Evolutionary conservation across 495 filamentous ascomycete genomes (phyloP), one percentile per base, ranked within the genome.

Genomic region (Acidiella bohemica): DNA sequence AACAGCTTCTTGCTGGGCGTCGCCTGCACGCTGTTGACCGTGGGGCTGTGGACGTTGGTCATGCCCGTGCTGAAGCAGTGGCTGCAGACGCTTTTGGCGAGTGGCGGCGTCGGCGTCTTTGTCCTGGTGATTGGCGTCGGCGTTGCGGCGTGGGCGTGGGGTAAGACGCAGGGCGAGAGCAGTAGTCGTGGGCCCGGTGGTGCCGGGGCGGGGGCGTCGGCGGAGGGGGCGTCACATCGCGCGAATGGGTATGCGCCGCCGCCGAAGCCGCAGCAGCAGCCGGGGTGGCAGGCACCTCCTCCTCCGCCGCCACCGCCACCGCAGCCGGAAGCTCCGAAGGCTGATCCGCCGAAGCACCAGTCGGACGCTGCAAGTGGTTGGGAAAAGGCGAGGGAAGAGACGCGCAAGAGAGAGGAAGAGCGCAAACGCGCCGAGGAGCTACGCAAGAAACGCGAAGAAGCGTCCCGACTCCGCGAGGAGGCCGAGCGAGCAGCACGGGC

Each of bases 1-100:
- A 95, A 95, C 61, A 92, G 84, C 59, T 97, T 95, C 60, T 65
- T 83, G 22, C 84, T 84, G 5, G 90, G 90, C 13, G 80, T 83
- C 31, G 76, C 72, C 24, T 75, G 70, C 44, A 84, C 84, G 2
- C 55, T 95, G 8, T 52, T 79, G 6, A 58, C 71, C 2, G 67
- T 86, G n/a, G 65, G 75, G 0, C 44, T 92, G 11, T 75, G 74
- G 54, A 68, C 76, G 28, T 64, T 70, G n/a, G 59, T 90, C 22
- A 68, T 74, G 13, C 87, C 86, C 4, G 70, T 74, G 0, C 54
- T 84, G 26, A 73, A 67, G 45, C 62, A 71, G 26, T 92, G 80
- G 80, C 75, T 78, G 48, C 54, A 64, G 25, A 32, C 49, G 1
- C 62, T 67, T n/a, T 66, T 80, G 16, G 68, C 73, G 28, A 74